These are phyloP conservation scores for Teratosphaeria nubilosa DNA, from an alignment of 2,329 filamentous ascomycete genomes.

Conservation along the genomic window DNA sequence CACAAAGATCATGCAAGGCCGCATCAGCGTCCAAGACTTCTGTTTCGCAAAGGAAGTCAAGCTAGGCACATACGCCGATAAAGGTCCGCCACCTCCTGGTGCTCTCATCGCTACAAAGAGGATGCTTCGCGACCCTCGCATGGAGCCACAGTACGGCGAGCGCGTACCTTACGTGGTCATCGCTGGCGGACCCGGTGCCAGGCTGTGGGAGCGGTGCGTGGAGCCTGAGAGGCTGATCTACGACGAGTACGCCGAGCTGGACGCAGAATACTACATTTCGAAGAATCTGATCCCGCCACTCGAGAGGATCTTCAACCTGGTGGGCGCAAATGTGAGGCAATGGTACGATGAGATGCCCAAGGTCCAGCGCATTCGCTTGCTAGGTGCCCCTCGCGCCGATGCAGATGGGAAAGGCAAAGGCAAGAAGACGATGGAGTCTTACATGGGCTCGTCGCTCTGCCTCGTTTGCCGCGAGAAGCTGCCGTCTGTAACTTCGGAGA, in stretches of 20 bases:
- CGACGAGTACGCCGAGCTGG: conserved; percentile 68
- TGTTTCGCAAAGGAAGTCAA: conserved; percentile 90
- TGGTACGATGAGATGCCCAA: conserved; percentile 99
- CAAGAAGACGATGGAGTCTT: conserved; percentile 76
- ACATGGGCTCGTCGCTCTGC: conserved; percentile 73
- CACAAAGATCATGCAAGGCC: conserved; percentile 80
- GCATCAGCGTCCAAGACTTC: conserved; percentile 87
- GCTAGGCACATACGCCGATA: conserved; percentile 76
- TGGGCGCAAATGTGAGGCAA: conserved; percentile 77
- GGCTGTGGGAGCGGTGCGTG: conserved; percentile 82
- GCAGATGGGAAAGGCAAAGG: conserved; percentile 16
- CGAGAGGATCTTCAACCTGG: conserved; percentile 91
- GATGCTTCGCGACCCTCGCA: conserved; percentile 77
- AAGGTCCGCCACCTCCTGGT: conserved; percentile 70
- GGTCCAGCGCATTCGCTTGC: conserved; percentile 60
- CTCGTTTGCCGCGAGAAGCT: conserved; percentile 61
- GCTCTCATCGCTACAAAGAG: conserved; percentile 77
- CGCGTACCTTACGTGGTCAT: conserved; percentile 91
- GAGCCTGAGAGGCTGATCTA: conserved; percentile 72
- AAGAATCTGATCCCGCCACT: conserved; percentile 94
- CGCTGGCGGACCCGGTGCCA: conserved; percentile 73
- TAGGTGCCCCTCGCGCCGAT: conserved; percentile 29
- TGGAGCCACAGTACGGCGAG: conserved; percentile 90
- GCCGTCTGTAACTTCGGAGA: conserved; percentile 25
- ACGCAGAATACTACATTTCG: conserved; percentile 92